Base-by-base conservation (phyloP, 78 protist species). In the Capsaspora owczarzaki region DNA sequence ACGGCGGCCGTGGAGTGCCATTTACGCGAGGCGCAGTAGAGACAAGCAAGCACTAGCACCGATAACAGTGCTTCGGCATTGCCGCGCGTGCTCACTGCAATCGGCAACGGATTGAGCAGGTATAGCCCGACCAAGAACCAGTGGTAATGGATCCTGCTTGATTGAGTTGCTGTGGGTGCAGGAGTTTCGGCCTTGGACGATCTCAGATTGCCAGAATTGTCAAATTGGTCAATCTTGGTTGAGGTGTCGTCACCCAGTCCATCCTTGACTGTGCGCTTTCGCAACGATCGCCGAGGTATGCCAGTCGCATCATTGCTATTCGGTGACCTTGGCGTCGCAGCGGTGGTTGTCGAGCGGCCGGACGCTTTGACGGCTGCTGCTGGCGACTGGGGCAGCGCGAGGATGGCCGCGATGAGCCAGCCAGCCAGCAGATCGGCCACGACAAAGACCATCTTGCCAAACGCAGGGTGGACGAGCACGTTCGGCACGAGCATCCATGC, bases 11-110 rank as follows among this genome's bases (percentile, higher is more conserved):
- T 35, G 14, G 60, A 44, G 31, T 70, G 51, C 22, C 61, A 33
- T 27, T 75, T 70, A 37, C 61, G 37, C 19, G 27, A 23, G 31
- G 90, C 37, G 27, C 56, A 84, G 70, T 79, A 78, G n/a, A 96
- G 33, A 0, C 90, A 40, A 19, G 76, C 71, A 29, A 93, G 29
- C 12, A 94, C 92, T 46, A 89, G 75, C 5, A 93, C 76, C 51
- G 88, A 60, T 31, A 91, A 80, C 43, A 96, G 76, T 0, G 94
- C 72, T 22, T 96, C 99, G 14, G 96, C 90, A 82, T 90, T 92
- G 29, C 99, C 99, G 44, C 99, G 85, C 6, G 99, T 92, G 44
- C 96, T 89, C 23, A 96, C 90, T 61, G 88, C 91, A 46, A 93
- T 79, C 41, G 82, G 85, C 41, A 95, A 33, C 31, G 97, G 97